Conservation (phyloP, 176 grass and related monocot genomes). For the Pharus latifolius region DNA sequence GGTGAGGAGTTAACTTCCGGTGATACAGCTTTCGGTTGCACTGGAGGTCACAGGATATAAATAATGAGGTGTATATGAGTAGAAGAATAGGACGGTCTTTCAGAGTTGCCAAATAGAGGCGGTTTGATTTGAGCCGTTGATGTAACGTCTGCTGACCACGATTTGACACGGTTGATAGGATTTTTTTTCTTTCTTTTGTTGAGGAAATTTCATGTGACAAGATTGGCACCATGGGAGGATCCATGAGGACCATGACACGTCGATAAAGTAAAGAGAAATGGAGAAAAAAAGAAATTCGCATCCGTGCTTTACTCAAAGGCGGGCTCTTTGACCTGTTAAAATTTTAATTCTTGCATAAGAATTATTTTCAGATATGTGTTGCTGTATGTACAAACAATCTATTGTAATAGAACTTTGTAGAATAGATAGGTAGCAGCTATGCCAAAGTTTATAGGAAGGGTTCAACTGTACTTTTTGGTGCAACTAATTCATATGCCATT, state of each 20-base stretch:
- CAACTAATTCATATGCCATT: too few species aligned
- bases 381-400: neutral
- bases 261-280: neutral
- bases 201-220: constrained; percentile 16
- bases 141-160: neutral
- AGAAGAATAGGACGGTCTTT: neutral
- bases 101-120: constrained; percentile 9
- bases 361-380: neutral
- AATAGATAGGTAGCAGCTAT: too few species aligned
- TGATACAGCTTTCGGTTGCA: neutral
- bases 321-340: neutral
- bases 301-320: constrained; percentile 16
- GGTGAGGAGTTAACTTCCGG: neutral
- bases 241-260: constrained; percentile 11
- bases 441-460: too few species aligned
- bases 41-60: neutral
- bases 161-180: constrained; percentile 5
- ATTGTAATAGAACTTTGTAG: too few species aligned
- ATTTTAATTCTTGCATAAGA: neutral
- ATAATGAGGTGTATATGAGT: neutral
- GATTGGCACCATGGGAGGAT: neutral
- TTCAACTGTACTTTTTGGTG: too few species aligned
- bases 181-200: neutral
- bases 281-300: constrained; percentile 1
- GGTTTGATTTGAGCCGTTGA: neutral